These are phyloP conservation scores for Typha latifolia DNA, from an alignment of 176 grass and related monocot species.

Conservation along the genomic window DNA sequence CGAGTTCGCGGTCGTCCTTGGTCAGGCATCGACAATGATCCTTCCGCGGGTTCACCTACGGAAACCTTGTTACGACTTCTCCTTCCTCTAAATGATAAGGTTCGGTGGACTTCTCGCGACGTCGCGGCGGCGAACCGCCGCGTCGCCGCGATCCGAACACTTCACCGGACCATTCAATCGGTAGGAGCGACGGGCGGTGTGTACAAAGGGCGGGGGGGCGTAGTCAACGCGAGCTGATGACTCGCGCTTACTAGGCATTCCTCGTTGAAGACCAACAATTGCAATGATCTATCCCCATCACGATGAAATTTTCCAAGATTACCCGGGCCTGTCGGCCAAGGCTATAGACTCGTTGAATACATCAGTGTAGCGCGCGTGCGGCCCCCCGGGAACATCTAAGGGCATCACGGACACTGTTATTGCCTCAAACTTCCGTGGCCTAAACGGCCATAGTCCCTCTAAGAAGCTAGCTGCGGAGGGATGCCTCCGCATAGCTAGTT, in stretches of 20 bases:
- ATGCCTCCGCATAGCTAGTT: slow-evolving; percentile 48
- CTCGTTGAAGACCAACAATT: slow-evolving; percentile 46
- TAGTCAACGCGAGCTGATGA: too few relatives aligned
- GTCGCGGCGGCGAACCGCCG: too few relatives aligned
- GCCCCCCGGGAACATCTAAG: slow-evolving; percentile 52
- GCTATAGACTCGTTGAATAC: slow-evolving; percentile 39
- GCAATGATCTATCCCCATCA: slow-evolving; percentile 48
- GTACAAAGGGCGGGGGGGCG: too few relatives aligned
- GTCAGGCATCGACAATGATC: too few relatives aligned
- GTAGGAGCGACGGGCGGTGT: too few relatives aligned
- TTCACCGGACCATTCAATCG: too few relatives aligned
- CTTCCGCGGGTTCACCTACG: too few relatives aligned
- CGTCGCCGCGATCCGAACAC: too few relatives aligned
- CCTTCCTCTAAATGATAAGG: slow-evolving; percentile 17
- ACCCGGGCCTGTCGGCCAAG: slow-evolving; percentile 21
- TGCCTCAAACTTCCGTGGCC: slow-evolving; percentile 52
- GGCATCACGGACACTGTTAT: slow-evolving; percentile 55
- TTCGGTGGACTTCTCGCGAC: too few relatives aligned
- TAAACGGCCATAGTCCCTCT: slow-evolving; percentile 50
- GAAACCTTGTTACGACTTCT: slow-evolving; percentile 30
- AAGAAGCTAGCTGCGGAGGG: slow-evolving; percentile 38
- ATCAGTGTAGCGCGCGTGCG: slow-evolving; percentile 48
- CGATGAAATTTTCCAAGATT: slow-evolving; percentile 24
- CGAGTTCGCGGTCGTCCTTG: too few relatives aligned
- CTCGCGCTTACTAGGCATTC: slow-evolving; percentile 40